Base-by-base conservation (phyloP, 208 protist species). In the Herpetomonas tarakana region DNA sequence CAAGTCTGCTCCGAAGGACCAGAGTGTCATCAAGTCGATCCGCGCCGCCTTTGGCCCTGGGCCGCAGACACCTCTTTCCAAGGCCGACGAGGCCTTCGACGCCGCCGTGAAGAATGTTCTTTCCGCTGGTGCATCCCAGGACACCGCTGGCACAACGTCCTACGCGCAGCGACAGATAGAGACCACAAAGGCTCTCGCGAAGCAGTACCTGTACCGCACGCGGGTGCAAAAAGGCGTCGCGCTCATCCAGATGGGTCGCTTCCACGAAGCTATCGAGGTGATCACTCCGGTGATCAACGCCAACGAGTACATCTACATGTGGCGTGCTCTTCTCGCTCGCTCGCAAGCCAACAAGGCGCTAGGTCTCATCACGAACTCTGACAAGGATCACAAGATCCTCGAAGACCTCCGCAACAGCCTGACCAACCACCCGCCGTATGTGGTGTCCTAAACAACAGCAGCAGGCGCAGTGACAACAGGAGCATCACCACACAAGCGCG, bases 221-320 rank as follows among this genome's bases (percentile, higher is more conserved):
- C 66, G 76, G 41, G 78, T 92, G 2, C 78, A 90, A 63, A 79
- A 74, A 35, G 78, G 60, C 19, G 83, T 92, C 25, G 85, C 78
- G 27, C 69, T 95, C 51, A 83, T 68, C 2, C 68, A 91, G 71
- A 71, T 90, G 67, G 72, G 87, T 51, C 78, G 73, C 54, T 27
- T 85, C 18, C 68, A 76, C 47, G 86, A 91, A n/a, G 89, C 89
- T 11, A 76, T 92, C 11, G 73, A 83, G 1, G 63, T 76, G 12
- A 68, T 93, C 49, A 77, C 81, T 39, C 71, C 75, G 3, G 81
- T 95, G 6, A 87, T 95, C 27, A 59, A 65, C 26, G 81, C 74
- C 41, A 75, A 93, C 58, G 83, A 92, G 65, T 95, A 84, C 70
- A 80, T 95, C 51, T 86, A 95, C 70, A 92, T 95, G 86, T 95